These are phyloP conservation scores for Coemansia pectinata DNA, from an alignment of 192 early-diverging fungal species.

Conservation along the genomic window DNA sequence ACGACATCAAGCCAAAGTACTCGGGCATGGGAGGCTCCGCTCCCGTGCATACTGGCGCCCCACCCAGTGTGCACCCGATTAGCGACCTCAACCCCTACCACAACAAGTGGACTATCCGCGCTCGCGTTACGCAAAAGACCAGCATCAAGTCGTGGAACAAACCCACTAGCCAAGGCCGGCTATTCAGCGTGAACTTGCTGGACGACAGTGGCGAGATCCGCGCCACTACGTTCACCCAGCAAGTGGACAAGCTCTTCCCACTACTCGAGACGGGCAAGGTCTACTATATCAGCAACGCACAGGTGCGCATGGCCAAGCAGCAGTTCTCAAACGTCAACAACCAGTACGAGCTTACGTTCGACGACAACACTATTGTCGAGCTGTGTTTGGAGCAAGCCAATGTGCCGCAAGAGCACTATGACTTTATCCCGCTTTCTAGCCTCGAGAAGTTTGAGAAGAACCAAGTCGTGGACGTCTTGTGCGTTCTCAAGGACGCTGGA, in stretches of 20 bases:
- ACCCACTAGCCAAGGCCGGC: constrained; percentile 70
- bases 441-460: constrained; percentile 73
- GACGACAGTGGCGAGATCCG: constrained; percentile 94
- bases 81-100: constrained; percentile 84
- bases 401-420: constrained; percentile 57
- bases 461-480: constrained; percentile 74
- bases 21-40: constrained; percentile 19
- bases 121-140: constrained; percentile 82
- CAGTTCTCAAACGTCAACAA: constrained; percentile 80
- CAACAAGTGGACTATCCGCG: constrained; percentile 95
- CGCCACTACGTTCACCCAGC: constrained; percentile 91
- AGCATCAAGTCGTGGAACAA: constrained; percentile 83
- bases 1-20: constrained; percentile 21
- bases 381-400: constrained; percentile 45
- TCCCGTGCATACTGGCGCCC: constrained; percentile 42
- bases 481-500: constrained; percentile 65
- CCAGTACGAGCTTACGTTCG: constrained; percentile 91
- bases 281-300: constrained; percentile 82
- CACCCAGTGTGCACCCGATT: constrained; percentile 57
- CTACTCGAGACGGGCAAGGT: constrained; percentile 79
- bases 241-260: constrained; percentile 75
- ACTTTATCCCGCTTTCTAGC: constrained; percentile 69
- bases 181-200: constrained; percentile 86
- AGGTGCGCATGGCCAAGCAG: constrained; percentile 80
- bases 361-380: constrained; percentile 66